phyloP scores from a whole-genome alignment of 768 basidiomycete genomes.

The Mrakia frigida region DNA sequence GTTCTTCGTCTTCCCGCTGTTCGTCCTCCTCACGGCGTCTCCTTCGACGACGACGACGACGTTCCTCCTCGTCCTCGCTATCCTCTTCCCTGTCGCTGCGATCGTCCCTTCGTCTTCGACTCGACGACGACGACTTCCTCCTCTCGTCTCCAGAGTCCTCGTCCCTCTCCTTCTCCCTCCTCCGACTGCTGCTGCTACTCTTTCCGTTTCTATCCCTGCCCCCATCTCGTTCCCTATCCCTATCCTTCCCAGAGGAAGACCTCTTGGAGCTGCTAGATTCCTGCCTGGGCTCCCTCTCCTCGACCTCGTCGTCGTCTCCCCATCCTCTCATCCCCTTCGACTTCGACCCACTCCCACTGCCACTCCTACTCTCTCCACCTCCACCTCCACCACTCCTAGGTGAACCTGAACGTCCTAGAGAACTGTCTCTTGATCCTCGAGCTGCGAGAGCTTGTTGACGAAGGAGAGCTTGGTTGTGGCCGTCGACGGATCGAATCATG shows the following conservation, averaged over 20 bases:
- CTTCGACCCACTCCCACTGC: constrained; percentile 34
- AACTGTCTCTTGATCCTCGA: constrained; percentile 13
- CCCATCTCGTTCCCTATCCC: constrained; percentile 32
- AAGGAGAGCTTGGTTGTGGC: constrained; percentile 79
- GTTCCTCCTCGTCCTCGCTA: constrained; percentile 30
- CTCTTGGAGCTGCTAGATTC: background rate
- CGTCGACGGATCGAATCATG: constrained; percentile 89
- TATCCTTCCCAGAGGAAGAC: constrained; percentile 33
- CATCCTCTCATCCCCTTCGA: constrained; percentile 41
- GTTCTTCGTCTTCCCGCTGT: constrained; percentile 14
- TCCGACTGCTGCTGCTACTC: constrained; percentile 1
- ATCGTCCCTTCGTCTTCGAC: background rate
- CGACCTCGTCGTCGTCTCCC: constrained; percentile 39
- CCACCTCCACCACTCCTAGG: background rate
- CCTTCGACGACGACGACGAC: background rate
- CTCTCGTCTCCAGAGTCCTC: background rate
- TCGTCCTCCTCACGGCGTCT: constrained; percentile 29
- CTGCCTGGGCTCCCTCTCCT: background rate
- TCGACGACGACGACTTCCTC: background rate
- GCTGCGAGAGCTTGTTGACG: constrained; percentile 39
- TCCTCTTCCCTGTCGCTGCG: background rate
- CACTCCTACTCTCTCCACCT: background rate
- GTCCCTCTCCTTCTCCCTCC: constrained; percentile 28
- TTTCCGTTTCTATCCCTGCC: background rate
- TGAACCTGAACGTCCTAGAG: background rate